A percentile compares a stretch with the other conserved stretches of the same genome.
phyloP scores from a whole-genome alignment of 176 grass and related monocot species.

The Hordeum marinum region DNA sequence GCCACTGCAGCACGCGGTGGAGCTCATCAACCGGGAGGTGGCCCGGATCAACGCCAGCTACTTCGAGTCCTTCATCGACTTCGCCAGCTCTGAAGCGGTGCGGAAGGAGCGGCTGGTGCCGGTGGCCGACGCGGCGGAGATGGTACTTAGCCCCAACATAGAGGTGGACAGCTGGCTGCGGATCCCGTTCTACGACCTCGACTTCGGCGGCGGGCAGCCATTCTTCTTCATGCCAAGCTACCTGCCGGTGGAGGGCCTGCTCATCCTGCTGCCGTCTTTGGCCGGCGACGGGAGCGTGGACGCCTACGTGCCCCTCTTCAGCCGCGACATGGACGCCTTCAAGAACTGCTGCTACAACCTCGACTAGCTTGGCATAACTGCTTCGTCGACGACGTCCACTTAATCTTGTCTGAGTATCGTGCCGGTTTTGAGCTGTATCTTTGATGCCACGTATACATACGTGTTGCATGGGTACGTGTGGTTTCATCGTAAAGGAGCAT shows the following conservation, averaged over 20 bases:
- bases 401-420: neutral
- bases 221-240: constrained; percentile 24
- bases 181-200: constrained; percentile 26
- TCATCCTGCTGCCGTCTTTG: constrained; percentile 16
- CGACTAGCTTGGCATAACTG: neutral
- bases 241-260: constrained; percentile 22
- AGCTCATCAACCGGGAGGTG: constrained; percentile 17
- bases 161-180: constrained; percentile 25
- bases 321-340: constrained; percentile 11
- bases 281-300: constrained; percentile 13
- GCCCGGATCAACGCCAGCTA: constrained; percentile 3
- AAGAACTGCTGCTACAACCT: constrained; percentile 19
- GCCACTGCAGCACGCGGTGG: constrained; percentile 20
- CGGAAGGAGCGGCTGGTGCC: neutral
- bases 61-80: constrained; percentile 29
- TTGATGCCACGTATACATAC: neutral
- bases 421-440: neutral
- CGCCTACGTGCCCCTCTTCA: constrained; percentile 20
- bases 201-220: constrained; percentile 16
- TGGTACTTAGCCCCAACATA: constrained; percentile 18
- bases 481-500: no score
- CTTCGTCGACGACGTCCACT: neutral
- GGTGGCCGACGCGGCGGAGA: constrained; percentile 15
- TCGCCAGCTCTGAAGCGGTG: constrained; percentile 4
- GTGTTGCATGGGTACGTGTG: no score